Conservation (phyloP, 176 grass and related monocot species). For the Rhynchospora tenuis region DNA sequence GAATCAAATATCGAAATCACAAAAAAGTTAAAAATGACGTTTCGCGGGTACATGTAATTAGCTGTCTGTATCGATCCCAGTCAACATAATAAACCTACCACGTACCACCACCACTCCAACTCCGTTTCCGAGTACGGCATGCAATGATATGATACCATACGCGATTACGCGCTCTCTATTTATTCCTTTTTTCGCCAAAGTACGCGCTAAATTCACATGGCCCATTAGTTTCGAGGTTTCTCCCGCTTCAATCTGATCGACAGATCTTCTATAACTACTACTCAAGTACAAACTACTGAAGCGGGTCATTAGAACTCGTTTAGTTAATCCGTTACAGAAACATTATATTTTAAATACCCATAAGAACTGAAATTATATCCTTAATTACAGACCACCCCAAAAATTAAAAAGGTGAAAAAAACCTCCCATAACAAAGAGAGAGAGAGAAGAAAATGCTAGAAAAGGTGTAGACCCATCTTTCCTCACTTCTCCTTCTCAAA, state of each 20-base stretch:
- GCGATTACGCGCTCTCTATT: not conserved
- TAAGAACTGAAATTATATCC: not conserved
- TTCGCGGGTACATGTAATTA: too few species aligned
- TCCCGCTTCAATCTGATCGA: not conserved
- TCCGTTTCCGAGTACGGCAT: not conserved
- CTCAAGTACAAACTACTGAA: not conserved
- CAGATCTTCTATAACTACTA: not conserved
- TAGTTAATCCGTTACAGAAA: not conserved
- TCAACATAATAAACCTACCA: too few species aligned
- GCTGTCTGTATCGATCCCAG: too few species aligned
- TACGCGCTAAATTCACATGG: constrained; percentile 9
- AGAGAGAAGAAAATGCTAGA: not conserved
- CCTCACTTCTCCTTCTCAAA: not conserved
- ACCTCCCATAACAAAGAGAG: not conserved
- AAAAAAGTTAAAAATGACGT: too few species aligned
- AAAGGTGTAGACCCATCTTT: not conserved
- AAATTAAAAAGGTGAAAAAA: not conserved
- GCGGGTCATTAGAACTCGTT: not conserved
- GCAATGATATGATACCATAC: too few species aligned
- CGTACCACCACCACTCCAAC: too few species aligned
- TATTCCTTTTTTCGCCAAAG: not conserved
- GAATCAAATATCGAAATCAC: too few species aligned
- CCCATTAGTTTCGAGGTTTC: not conserved
- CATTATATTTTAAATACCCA: not conserved
- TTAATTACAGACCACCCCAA: not conserved